phyloP scores from a whole-genome alignment of 495 filamentous ascomycete species.

The Bombardia bombarda region DNA sequence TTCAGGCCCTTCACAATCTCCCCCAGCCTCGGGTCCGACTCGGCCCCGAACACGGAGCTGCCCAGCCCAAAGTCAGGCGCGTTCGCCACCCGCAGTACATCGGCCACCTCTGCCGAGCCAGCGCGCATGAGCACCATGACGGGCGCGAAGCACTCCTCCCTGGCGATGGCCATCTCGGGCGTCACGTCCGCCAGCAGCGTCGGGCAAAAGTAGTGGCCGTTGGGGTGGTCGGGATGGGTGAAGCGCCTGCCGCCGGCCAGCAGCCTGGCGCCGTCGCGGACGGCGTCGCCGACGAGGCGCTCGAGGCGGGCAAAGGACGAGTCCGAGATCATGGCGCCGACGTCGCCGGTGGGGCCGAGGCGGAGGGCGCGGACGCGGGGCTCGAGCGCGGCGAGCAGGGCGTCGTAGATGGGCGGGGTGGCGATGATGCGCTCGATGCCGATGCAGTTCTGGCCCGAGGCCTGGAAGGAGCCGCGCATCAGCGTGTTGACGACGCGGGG shows the following conservation, averaged over 20 bases:
- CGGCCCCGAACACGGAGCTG: slow-evolving; percentile 70
- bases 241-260: slow-evolving; percentile 70
- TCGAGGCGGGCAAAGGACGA: slow-evolving; percentile 63
- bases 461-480: slow-evolving; percentile 89
- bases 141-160: slow-evolving; percentile 87
- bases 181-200: slow-evolving; percentile 84
- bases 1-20: slow-evolving; percentile 58
- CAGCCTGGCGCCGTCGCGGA: slow-evolving; percentile 68
- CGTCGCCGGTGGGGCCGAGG: slow-evolving; percentile 56
- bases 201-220: slow-evolving; percentile 85
- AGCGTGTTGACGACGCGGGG: slow-evolving; percentile 67
- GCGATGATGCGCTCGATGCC: slow-evolving; percentile 91
- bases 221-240: slow-evolving; percentile 58
- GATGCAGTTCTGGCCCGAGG: slow-evolving; percentile 97
- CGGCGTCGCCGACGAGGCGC: slow-evolving; percentile 64
- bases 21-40: slow-evolving; percentile 31
- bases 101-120: slow-evolving; percentile 33
- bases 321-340: slow-evolving; percentile 85
- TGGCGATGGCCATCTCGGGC: slow-evolving; percentile 71
- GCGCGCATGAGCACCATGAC: slow-evolving; percentile 79
- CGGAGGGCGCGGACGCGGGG: slow-evolving; percentile 65
- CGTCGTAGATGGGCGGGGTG: slow-evolving; percentile 61
- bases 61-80: slow-evolving; percentile 71
- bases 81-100: slow-evolving; percentile 68
- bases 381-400: slow-evolving; percentile 60